Conservation (phyloP, 352 stramenopile genomes). For the Salisapilia sapeloensis region DNA sequence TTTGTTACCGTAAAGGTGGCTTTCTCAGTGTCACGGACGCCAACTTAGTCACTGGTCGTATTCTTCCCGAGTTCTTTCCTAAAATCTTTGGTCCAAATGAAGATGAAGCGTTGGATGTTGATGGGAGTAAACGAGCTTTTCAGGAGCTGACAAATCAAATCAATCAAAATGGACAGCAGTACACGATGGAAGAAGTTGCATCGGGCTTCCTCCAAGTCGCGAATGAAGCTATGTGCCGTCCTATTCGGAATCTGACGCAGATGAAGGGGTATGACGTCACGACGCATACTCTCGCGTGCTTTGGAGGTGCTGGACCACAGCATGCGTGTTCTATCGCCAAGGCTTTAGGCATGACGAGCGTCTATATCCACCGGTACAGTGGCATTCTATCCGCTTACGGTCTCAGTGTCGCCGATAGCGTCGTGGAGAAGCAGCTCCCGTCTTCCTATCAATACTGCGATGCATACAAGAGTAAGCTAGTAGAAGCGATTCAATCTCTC, state of each 20-base stretch:
- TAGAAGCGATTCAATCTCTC: slow-evolving; percentile 26
- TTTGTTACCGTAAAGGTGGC: slow-evolving; percentile 96
- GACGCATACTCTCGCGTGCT: slow-evolving; percentile 93
- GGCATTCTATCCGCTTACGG: slow-evolving; percentile 97
- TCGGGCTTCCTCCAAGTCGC: slow-evolving; percentile 96
- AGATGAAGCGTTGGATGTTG: slow-evolving; percentile 92
- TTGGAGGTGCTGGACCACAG: slow-evolving; percentile 96
- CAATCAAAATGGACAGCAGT: slow-evolving; percentile 52
- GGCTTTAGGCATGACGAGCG: slow-evolving; percentile 91
- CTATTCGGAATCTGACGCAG: slow-evolving; percentile 96
- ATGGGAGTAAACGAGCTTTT: slow-evolving; percentile 87
- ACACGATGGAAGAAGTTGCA: slow-evolving; percentile 89
- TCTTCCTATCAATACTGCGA: slow-evolving; percentile 44
- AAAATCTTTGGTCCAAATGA: slow-evolving; percentile 98
- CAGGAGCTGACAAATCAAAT: slow-evolving; percentile 77
- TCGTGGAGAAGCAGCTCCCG: slow-evolving; percentile 93
- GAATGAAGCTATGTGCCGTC: slow-evolving; percentile 99
- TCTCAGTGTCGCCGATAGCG: slow-evolving; percentile 92
- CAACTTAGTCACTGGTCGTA: slow-evolving; percentile 95
- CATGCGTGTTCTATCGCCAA: slow-evolving; percentile 95
- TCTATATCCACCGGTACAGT: slow-evolving; percentile 97
- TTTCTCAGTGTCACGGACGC: slow-evolving; percentile 96
- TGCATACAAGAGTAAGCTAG: slow-evolving; percentile 24
- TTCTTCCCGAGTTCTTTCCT: slow-evolving; percentile 95
- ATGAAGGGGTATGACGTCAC: slow-evolving; percentile 98